Conservation (phyloP, 2,329 filamentous ascomycete genomes). For the Tothia fuscella region DNA sequence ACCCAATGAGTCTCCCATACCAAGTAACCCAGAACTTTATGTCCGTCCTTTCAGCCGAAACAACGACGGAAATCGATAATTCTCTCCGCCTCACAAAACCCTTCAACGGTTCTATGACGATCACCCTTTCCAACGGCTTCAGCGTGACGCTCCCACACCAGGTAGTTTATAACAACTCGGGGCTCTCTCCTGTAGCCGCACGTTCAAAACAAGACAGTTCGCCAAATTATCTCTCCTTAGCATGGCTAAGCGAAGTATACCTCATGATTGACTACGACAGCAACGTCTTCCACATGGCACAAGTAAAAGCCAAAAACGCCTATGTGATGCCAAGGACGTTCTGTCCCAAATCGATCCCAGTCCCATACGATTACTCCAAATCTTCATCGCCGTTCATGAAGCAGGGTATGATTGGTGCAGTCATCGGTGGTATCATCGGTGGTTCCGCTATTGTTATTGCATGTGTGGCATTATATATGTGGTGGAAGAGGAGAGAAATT, state of each 20-base stretch:
- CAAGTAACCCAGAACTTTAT: constrained; percentile 30
- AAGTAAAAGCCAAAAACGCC: constrained; percentile 26
- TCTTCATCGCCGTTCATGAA: constrained; percentile 19
- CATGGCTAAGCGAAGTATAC: constrained; percentile 32
- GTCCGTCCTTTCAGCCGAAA: constrained; percentile 20
- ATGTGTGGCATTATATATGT: neutral
- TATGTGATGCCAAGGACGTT: constrained; percentile 30
- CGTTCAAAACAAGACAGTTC: constrained; percentile 5
- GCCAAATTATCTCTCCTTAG: constrained; percentile 27
- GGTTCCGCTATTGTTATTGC: constrained; percentile 19
- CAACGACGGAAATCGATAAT: constrained; percentile 21
- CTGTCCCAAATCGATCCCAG: constrained; percentile 27
- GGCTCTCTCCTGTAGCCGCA: constrained; percentile 17
- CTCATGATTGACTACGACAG: constrained; percentile 32
- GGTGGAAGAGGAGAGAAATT: neutral
- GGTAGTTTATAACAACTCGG: constrained; percentile 23
- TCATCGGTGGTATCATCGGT: constrained; percentile 26
- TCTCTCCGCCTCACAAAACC: constrained; percentile 24
- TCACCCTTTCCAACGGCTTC: constrained; percentile 29
- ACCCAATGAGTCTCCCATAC: constrained; percentile 29
- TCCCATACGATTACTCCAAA: constrained; percentile 21
- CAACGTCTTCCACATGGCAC: constrained; percentile 29
- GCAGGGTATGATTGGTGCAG: constrained; percentile 27
- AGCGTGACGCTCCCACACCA: constrained; percentile 27
- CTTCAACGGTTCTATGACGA: constrained; percentile 29